Percentiles rank a stretch among this genome's conserved stretches.
These are phyloP conservation scores for Cyclaneusma minus DNA, from an alignment of 2,329 filamentous ascomycete species.

Conservation along the genomic window DNA sequence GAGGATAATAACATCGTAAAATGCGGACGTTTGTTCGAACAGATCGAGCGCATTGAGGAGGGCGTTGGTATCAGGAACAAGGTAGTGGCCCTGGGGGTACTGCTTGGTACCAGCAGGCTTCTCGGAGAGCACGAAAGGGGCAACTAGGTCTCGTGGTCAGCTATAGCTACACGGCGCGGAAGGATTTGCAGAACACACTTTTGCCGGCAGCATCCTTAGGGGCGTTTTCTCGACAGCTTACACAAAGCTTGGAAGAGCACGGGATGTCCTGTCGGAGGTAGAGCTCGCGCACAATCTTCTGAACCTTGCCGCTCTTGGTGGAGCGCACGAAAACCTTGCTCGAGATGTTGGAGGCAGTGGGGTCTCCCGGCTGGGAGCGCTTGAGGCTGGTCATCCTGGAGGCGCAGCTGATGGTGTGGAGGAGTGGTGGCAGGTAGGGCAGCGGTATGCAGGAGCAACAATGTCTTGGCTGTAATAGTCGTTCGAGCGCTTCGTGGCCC, in stretches of 20 bases:
- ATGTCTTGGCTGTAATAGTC: too few relatives aligned
- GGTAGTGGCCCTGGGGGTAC: constrained; percentile 80
- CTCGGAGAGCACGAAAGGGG: constrained; percentile 77
- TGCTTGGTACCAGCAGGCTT: constrained; percentile 69
- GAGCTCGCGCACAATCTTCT: constrained; percentile 94
- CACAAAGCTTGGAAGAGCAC: constrained; percentile 84
- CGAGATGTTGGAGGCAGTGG: constrained; percentile 58
- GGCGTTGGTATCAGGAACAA: constrained; percentile 92
- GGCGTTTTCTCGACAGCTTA: constrained; percentile 55
- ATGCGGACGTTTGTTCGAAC: constrained; percentile 81
- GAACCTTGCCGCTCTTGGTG: constrained; percentile 89
- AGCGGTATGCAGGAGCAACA: too few relatives aligned
- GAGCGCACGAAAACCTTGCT: constrained; percentile 95
- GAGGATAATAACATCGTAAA: constrained; percentile 92
- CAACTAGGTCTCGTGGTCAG: constrained; percentile 31
- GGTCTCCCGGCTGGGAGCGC: constrained; percentile 34
- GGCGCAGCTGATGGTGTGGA: too few relatives aligned
- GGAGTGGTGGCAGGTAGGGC: too few relatives aligned
- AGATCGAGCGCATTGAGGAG: constrained; percentile 93
- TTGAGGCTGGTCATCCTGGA: constrained; percentile 49
- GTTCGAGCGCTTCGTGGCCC: too few relatives aligned
- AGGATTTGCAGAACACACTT: constrained; percentile 31
- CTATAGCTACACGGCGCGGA: constrained; percentile 1
- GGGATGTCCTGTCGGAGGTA: constrained; percentile 95
- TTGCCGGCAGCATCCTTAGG: constrained; percentile 67